Evolutionary conservation across 2,329 filamentous ascomycete species (phyloP).

Genomic region (Knoxdaviesia capensis): DNA sequence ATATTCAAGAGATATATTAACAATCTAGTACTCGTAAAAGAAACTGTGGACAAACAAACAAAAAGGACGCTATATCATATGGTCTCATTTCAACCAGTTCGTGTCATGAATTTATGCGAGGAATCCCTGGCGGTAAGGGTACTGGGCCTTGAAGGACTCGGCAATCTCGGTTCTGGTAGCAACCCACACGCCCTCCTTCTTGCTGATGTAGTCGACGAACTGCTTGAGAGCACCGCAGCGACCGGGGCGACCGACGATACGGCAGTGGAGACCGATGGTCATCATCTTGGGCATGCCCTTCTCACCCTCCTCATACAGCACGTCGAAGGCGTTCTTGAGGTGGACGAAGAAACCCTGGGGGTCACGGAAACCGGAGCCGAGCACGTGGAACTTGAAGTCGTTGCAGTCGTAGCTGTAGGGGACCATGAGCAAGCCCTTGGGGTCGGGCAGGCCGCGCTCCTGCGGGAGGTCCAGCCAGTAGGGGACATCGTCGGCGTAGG

Average conservation of each 20-base stretch:
- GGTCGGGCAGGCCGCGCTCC: conserved; percentile 17
- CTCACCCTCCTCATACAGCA: conserved; percentile 28
- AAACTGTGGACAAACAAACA: too few relatives aligned
- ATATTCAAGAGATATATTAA: background rate
- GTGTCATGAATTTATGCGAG: conserved; percentile 6
- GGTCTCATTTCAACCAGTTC: too few relatives aligned
- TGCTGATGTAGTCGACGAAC: conserved; percentile 29
- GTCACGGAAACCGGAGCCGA: conserved; percentile 22
- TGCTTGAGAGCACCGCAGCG: conserved; percentile 27
- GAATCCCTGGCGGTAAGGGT: conserved; percentile 23
- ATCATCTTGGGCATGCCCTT: conserved; percentile 33
- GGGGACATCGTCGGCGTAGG: conserved; percentile 32
- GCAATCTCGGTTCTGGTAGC: conserved; percentile 31
- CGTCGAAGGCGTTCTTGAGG: conserved; percentile 30
- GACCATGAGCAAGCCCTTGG: conserved; percentile 30
- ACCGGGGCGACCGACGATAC: conserved; percentile 30
- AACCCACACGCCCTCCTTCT: conserved; percentile 32
- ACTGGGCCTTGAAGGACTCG: conserved; percentile 23
- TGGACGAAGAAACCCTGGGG: conserved; percentile 23
- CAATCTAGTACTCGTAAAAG: too few relatives aligned
- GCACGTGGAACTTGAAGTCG: conserved; percentile 22
- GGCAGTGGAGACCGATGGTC: conserved; percentile 32
- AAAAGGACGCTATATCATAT: too few relatives aligned
- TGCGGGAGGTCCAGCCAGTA: conserved; percentile 32
- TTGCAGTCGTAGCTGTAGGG: conserved; percentile 35